These are phyloP conservation scores for Gynandropsis gynandra DNA, from an alignment of 345 rosid genomes.

Conservation along the genomic window DNA sequence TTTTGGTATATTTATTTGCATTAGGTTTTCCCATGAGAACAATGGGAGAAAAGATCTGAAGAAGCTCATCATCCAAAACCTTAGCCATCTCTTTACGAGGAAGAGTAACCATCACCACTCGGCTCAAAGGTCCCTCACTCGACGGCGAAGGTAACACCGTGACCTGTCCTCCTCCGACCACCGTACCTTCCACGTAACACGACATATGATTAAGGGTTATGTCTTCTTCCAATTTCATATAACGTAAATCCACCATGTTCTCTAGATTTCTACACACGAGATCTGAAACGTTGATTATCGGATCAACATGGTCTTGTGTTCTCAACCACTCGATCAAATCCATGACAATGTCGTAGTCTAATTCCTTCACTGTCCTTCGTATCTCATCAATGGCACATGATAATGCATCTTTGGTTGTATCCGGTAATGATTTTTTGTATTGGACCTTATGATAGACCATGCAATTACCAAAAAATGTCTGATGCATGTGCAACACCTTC, in stretches of 20 bases:
- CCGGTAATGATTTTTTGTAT: not conserved
- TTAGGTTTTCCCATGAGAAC: slow-evolving; percentile 31
- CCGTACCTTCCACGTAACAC: slow-evolving; percentile 44
- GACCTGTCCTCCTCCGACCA: slow-evolving; percentile 37
- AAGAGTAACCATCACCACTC: slow-evolving; percentile 48
- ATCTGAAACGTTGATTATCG: slow-evolving; percentile 32
- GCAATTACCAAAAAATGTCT: slow-evolving; percentile 61
- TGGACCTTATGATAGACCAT: slow-evolving; percentile 43
- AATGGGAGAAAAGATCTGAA: slow-evolving; percentile 38
- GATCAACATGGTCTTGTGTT: slow-evolving; percentile 11
- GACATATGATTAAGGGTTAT: slow-evolving; percentile 30
- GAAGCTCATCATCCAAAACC: slow-evolving; percentile 40
- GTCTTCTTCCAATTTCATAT: slow-evolving; percentile 37
- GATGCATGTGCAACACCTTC: slow-evolving; percentile 37
- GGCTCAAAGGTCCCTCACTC: slow-evolving; percentile 36
- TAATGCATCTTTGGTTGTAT: slow-evolving; percentile 11
- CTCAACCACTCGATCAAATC: slow-evolving; percentile 60
- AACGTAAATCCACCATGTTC: slow-evolving; percentile 23
- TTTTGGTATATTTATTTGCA: not conserved
- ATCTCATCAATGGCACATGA: slow-evolving; percentile 34
- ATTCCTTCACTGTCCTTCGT: slow-evolving; percentile 26
- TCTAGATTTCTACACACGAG: slow-evolving; percentile 46
- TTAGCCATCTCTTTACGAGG: slow-evolving; percentile 36
- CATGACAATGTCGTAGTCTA: slow-evolving; percentile 38
- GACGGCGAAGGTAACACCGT: slow-evolving; percentile 38